These are phyloP conservation scores for Aspergillus kassunensis DNA, from an alignment of 495 filamentous ascomycete genomes.

Conservation along the genomic window DNA sequence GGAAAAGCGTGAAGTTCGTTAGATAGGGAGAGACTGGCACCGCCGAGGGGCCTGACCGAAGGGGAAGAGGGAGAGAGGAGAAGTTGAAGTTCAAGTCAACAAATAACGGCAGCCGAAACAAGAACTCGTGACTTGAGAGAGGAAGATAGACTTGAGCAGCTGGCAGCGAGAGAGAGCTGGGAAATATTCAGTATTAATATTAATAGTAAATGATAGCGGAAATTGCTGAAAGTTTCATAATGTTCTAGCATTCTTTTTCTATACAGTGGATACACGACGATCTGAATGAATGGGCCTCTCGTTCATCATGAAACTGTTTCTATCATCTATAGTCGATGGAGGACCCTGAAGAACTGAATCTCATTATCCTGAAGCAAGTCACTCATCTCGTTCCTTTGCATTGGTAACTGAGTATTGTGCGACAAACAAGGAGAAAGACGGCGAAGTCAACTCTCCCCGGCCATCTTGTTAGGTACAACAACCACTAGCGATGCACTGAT, in stretches of 20 bases:
- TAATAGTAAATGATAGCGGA: not conserved
- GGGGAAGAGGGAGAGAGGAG: constrained; percentile 2
- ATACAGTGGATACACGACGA: constrained; percentile 32
- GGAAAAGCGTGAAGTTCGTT: not conserved
- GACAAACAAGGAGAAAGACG: too few species aligned
- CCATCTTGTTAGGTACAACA: too few species aligned
- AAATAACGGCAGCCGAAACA: not conserved
- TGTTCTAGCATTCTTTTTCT: constrained; percentile 18
- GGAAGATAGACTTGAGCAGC: constrained; percentile 1
- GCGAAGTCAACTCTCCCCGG: too few species aligned
- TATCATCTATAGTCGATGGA: too few species aligned
- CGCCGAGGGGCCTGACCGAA: constrained; percentile 7
- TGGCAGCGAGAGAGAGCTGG: too few species aligned
- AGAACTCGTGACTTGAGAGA: not conserved
- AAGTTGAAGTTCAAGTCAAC: not conserved
- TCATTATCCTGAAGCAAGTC: constrained; percentile 1
- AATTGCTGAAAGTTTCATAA: constrained; percentile 8
- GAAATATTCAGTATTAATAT: constrained; percentile 10
- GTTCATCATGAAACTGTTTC: constrained; percentile 1
- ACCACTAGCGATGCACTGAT: too few species aligned
- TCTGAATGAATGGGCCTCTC: constrained; percentile 26
- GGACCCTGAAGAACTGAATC: not conserved
- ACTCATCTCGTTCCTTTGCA: not conserved
- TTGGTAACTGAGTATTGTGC: not conserved
- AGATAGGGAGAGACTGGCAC: constrained; percentile 3